Conservation (phyloP, 768 basidiomycete species). For the Chalciporus sphaerocephalus region DNA sequence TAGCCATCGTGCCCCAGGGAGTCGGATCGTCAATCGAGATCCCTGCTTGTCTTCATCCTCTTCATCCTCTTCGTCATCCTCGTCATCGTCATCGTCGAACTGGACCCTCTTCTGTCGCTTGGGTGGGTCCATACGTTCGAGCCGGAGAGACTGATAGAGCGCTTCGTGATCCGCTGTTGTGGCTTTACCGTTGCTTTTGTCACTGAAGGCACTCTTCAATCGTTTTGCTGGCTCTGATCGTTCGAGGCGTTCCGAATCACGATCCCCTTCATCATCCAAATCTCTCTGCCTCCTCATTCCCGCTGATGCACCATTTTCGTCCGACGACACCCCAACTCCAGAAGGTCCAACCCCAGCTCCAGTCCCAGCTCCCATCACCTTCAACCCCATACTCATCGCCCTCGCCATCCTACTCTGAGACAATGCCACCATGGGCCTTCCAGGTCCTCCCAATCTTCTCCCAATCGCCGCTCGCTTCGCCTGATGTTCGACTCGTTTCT, state of each 20-base stretch:
- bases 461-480: no score
- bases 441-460: background rate
- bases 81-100: no score
- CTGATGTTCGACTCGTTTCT: background rate
- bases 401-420: background rate
- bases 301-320: background rate
- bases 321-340: background rate
- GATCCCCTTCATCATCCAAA: background rate
- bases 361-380: background rate
- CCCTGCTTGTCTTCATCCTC: no score
- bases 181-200: background rate
- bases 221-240: background rate
- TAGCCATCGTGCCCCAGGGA: no score
- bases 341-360: no score
- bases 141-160: background rate
- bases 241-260: background rate
- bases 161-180: no score
- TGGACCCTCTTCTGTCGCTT: background rate
- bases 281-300: background rate
- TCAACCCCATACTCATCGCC: background rate
- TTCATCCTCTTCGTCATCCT: no score
- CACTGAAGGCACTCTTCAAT: background rate
- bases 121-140: background rate
- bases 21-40: no score
- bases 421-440: background rate